Evolutionary conservation across 2,329 filamentous ascomycete species (phyloP), one percentile per base, ranked within the genome.

Genomic region (Malbranchea cinnamomea): DNA sequence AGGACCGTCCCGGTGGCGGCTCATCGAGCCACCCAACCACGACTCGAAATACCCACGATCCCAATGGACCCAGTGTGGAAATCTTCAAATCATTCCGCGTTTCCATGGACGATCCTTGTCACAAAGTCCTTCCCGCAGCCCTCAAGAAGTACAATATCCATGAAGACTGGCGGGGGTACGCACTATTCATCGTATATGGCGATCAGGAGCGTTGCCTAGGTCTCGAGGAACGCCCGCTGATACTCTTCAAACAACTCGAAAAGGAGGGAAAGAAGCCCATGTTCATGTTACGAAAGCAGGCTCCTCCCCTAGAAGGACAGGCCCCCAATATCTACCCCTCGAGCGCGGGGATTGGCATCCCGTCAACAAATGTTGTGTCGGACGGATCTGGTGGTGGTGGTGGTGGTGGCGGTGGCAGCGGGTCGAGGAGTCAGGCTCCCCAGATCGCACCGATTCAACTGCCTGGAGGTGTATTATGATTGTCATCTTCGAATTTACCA

Each of bases 11-110:
- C n/a, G n/a, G n/a, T n/a, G n/a, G n/a, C n/a, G n/a, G n/a, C n/a
- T 41, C 46, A 13, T 30, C 34, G 15, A 49, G 14, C 10, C 26
- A 33, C 17, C 20, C 31, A 2, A 28, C 12, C 12, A 20, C 17
- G 17, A 17, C 33, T 8, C 36, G 32, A 28, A 13, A 41, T 45
- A 17, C 43, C 45, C 28, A 12, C 4, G 39, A 41, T 15, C 17
- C 39, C 16, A 40, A 49, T 26, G 54, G 55, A 5, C 55, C 55
- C 10, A 60, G 56, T 23, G 85, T 94, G 36, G 89, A 98, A 55
- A 94, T 98, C 36, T 95, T 95, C 73, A 98, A 98, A 54, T 92
- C 82, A 1, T 98, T 98, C 68, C 77, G 87, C 22, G 89, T 98
- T 38, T 89, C 81, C 50, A 91, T 95, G 70, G 89, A 98, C 43